phyloP scores from a whole-genome alignment of 2,329 filamentous ascomycete species.

The Venturiaceae sp. region DNA sequence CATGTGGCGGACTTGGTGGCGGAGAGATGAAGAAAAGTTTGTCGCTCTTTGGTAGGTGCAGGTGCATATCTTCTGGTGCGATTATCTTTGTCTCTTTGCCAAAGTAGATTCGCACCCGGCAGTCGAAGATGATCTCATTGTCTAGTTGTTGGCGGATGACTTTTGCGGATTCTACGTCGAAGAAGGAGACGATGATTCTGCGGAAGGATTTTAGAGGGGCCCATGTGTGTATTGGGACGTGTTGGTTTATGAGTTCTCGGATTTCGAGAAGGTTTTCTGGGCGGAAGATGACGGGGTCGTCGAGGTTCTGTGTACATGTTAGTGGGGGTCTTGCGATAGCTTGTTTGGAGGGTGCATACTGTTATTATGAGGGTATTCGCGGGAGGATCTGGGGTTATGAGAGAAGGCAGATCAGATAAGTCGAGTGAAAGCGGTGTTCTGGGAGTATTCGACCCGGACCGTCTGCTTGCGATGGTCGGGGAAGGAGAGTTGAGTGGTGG shows the following conservation, averaged over 20 bases:
- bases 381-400: slow-evolving; percentile 61
- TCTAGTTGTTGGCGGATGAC: slow-evolving; percentile 64
- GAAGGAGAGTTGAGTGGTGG: neutral
- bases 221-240: slow-evolving; percentile 68
- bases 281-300: slow-evolving; percentile 63
- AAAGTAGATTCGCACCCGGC: slow-evolving; percentile 57
- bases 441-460: slow-evolving; percentile 2
- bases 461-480: neutral
- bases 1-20: slow-evolving; percentile 53
- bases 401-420: slow-evolving; percentile 60
- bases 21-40: slow-evolving; percentile 60
- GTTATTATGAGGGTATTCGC: slow-evolving; percentile 81
- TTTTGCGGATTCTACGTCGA: slow-evolving; percentile 58
- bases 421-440: slow-evolving; percentile 55
- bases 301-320: slow-evolving; percentile 45
- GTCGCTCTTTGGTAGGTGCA: slow-evolving; percentile 46
- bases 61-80: slow-evolving; percentile 31
- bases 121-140: slow-evolving; percentile 62
- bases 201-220: slow-evolving; percentile 74
- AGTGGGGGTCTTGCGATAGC: neutral
- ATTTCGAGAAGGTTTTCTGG: slow-evolving; percentile 65
- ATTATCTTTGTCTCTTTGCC: slow-evolving; percentile 40
- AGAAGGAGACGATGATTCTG: slow-evolving; percentile 73
- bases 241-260: slow-evolving; percentile 57
- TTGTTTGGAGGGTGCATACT: slow-evolving; percentile 18